A percentile compares a stretch with the other conserved stretches of the same genome.
These are phyloP conservation scores for Bidens hawaiensis DNA, from an alignment of 140 eudicot species.

Conservation along the genomic window DNA sequence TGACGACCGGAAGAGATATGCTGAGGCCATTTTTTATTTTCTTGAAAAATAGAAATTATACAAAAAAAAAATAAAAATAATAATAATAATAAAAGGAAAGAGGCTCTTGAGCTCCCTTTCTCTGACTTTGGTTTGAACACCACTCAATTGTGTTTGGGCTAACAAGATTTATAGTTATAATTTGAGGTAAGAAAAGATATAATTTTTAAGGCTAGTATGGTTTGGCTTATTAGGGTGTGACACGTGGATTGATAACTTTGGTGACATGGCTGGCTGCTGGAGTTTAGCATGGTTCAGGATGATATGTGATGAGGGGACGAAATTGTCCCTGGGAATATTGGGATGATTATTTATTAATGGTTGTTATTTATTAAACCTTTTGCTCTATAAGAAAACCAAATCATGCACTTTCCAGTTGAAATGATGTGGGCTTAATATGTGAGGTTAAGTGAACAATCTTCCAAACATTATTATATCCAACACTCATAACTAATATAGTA, in stretches of 20 bases:
- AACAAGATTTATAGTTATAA: constrained; percentile 36
- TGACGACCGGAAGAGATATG: constrained; percentile 78
- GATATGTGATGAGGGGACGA: constrained; percentile 39
- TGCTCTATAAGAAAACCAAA: constrained; percentile 7
- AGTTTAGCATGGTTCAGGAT: constrained; percentile 17
- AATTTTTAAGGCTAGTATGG: constrained; percentile 49
- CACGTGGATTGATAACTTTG: constrained; percentile 59
- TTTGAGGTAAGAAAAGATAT: constrained; percentile 30
- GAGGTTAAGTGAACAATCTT: constrained; percentile 15
- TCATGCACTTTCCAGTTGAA: constrained; percentile 12
- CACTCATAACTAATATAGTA: too few species aligned
- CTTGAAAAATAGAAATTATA: not conserved
- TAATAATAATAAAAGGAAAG: constrained; percentile 10
- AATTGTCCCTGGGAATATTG: constrained; percentile 7
- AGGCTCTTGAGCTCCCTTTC: constrained; percentile 20
- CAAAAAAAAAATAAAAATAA: not conserved
- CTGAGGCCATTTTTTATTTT: constrained; percentile 41
- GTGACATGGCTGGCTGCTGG: constrained; percentile 46
- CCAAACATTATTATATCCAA: too few species aligned
- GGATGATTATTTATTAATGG: constrained; percentile 20
- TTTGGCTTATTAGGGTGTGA: constrained; percentile 18
- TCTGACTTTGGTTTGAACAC: constrained; percentile 26
- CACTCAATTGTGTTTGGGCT: constrained; percentile 26
- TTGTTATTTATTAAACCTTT: not conserved
- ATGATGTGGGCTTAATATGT: not conserved